Percentiles rank a stretch among this genome's conserved stretches.
phyloP scores from a whole-genome alignment of 371 early-diverging fungal species.

The Chytridium lagenaria region DNA sequence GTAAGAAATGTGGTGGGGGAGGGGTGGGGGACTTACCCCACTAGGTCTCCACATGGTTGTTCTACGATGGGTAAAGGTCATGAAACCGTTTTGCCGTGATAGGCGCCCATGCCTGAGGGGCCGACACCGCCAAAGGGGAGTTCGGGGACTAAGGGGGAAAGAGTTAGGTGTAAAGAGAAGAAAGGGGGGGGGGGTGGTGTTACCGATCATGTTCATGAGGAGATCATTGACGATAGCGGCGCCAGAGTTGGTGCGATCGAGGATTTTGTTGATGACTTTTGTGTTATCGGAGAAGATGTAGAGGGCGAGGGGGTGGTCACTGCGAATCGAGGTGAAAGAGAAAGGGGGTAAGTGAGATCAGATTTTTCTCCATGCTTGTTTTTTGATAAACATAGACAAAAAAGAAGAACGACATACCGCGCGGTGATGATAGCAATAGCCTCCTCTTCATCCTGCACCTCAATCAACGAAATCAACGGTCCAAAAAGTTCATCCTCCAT shows the following conservation, averaged over 20 bases:
- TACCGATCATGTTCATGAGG: constrained; percentile 60
- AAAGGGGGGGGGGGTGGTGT: no score
- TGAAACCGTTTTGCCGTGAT: no score
- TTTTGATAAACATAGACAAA: no score
- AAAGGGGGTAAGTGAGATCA: no score
- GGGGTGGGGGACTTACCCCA: no score
- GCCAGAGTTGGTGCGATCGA: constrained; percentile 75
- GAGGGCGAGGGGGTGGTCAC: constrained; percentile 68
- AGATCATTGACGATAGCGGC: constrained; percentile 82
- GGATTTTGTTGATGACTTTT: constrained; percentile 50
- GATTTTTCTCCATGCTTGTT: no score
- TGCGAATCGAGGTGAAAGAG: background rate
- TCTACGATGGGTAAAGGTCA: no score
- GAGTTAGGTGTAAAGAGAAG: no score
- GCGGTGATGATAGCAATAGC: constrained; percentile 71
- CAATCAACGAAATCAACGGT: constrained; percentile 82
- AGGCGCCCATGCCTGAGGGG: constrained; percentile 88
- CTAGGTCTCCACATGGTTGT: no score
- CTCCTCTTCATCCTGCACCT: constrained; percentile 72
- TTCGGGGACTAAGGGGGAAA: no score
- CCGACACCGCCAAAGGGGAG: constrained; percentile 96
- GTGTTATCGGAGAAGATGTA: constrained; percentile 66
- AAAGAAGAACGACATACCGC: constrained; percentile 13
- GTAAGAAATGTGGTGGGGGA: no score
- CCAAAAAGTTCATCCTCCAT: constrained; percentile 50